Percentiles rank a stretch among this genome's conserved stretches.
Evolutionary conservation across 2,329 filamentous ascomycete species (phyloP).

Genomic region (Remersonia thermophila): DNA sequence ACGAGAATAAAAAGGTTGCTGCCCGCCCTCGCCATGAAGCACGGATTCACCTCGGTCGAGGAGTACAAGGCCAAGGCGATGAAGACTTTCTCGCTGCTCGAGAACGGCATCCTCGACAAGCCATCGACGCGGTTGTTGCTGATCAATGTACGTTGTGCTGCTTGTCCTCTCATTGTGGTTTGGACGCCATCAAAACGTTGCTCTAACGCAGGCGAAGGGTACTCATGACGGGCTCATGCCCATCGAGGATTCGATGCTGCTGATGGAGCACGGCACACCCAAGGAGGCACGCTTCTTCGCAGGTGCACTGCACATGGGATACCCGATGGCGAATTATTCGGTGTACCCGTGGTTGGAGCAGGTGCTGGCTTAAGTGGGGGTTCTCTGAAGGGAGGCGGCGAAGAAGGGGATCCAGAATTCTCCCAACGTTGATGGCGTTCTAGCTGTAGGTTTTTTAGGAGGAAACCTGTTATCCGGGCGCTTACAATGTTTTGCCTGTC

Average conservation of each 20-base stretch:
- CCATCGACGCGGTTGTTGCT: slow-evolving; percentile 46
- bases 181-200: too few species aligned
- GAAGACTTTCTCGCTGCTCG: slow-evolving; percentile 50
- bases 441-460: too few species aligned
- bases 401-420: too few species aligned
- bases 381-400: too few species aligned
- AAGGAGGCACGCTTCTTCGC: slow-evolving; percentile 56
- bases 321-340: slow-evolving; percentile 44
- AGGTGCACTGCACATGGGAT: slow-evolving; percentile 54
- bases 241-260: slow-evolving; percentile 53
- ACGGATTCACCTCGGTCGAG: slow-evolving; percentile 45
- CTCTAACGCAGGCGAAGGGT: too few species aligned
- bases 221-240: slow-evolving; percentile 53
- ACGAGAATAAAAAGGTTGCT: slow-evolving; percentile 28
- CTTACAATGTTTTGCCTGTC: neutral
- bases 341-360: slow-evolving; percentile 52
- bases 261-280: slow-evolving; percentile 51
- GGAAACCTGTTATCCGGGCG: too few species aligned
- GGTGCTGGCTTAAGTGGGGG: neutral
- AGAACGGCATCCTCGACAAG: slow-evolving; percentile 43
- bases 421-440: too few species aligned
- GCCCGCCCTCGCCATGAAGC: slow-evolving; percentile 47
- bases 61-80: slow-evolving; percentile 43
- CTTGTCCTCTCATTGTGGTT: too few species aligned
- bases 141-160: slow-evolving; percentile 47